These are phyloP conservation scores for Lachnellula subtilissima DNA, from an alignment of 2,329 filamentous ascomycete species.

Conservation along the genomic window DNA sequence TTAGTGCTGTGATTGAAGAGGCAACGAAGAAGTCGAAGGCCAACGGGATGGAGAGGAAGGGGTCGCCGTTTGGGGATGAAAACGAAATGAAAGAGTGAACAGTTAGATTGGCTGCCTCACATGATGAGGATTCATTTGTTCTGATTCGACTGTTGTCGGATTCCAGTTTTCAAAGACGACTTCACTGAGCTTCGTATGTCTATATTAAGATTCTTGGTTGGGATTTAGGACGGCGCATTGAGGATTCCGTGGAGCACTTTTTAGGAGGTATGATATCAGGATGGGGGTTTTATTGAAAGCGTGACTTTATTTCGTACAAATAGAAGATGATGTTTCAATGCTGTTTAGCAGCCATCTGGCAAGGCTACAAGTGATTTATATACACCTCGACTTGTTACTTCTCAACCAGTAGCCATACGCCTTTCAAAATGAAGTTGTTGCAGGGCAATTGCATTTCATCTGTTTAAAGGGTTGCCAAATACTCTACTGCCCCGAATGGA, in stretches of 20 bases:
- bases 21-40: conserved; percentile 36
- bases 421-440: neutral
- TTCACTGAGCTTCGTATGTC: conserved; percentile 22
- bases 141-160: conserved; percentile 4
- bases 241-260: conserved; percentile 1
- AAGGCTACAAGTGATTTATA: too few species aligned
- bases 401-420: neutral
- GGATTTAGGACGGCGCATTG: conserved; percentile 18
- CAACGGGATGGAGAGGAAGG: conserved; percentile 33
- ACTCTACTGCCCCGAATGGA: conserved; percentile 8
- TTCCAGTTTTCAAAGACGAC: conserved; percentile 9
- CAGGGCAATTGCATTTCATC: neutral
- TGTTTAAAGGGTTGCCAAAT: too few species aligned
- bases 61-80: conserved; percentile 54
- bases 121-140: conserved; percentile 8
- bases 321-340: conserved; percentile 11
- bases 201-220: conserved; percentile 17
- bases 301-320: conserved; percentile 5
- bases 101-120: conserved; percentile 3
- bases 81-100: conserved; percentile 47
- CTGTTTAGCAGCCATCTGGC: neutral
- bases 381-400: neutral
- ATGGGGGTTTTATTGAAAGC: conserved; percentile 5
- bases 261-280: conserved; percentile 4
- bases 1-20: conserved; percentile 54